Percentiles rank a stretch among this genome's conserved stretches.
These are phyloP conservation scores for Fusarium sp. DNA, from an alignment of 2,329 filamentous ascomycete genomes.

Conservation along the genomic window DNA sequence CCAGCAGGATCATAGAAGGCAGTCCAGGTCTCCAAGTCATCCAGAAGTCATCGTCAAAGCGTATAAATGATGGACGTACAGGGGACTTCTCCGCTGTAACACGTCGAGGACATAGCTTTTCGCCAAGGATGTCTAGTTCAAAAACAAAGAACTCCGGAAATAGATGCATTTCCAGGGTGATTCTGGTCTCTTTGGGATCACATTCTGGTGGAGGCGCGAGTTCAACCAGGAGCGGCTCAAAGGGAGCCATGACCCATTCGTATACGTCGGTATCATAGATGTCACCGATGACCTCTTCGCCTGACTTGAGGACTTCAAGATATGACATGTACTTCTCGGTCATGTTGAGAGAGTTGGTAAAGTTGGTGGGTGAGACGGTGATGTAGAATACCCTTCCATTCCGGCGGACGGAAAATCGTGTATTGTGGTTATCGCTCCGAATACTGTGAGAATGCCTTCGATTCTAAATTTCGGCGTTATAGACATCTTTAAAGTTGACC, in stretches of 20 bases:
- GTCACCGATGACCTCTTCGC: slow-evolving; percentile 17
- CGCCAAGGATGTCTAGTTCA: slow-evolving; percentile 25
- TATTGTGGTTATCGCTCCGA: not conserved
- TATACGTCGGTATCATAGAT: slow-evolving; percentile 32
- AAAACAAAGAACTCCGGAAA: slow-evolving; percentile 32
- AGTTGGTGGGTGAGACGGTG: not conserved
- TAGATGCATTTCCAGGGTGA: not conserved
- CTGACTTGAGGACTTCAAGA: slow-evolving; percentile 25
- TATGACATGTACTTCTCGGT: slow-evolving; percentile 19
- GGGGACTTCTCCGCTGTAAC: slow-evolving; percentile 1
- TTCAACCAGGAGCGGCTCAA: slow-evolving; percentile 27
- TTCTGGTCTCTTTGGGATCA: not conserved
- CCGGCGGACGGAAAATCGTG: slow-evolving; percentile 21
- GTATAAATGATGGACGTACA: slow-evolving; percentile 11
- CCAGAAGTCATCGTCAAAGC: slow-evolving; percentile 22
- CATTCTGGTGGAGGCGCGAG: slow-evolving; percentile 26
- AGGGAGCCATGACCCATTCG: slow-evolving; percentile 28
- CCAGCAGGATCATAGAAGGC: slow-evolving; percentile 29
- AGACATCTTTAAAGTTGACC: not conserved
- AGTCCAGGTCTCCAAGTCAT: slow-evolving; percentile 36
- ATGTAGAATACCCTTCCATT: slow-evolving; percentile 35
- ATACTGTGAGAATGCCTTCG: not conserved
- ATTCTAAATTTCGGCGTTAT: not conserved
- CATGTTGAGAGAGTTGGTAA: slow-evolving; percentile 24
- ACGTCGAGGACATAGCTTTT: slow-evolving; percentile 12